Base-by-base conservation (phyloP, 2,329 filamentous ascomycete genomes). In the Aaosphaeria arxii region DNA sequence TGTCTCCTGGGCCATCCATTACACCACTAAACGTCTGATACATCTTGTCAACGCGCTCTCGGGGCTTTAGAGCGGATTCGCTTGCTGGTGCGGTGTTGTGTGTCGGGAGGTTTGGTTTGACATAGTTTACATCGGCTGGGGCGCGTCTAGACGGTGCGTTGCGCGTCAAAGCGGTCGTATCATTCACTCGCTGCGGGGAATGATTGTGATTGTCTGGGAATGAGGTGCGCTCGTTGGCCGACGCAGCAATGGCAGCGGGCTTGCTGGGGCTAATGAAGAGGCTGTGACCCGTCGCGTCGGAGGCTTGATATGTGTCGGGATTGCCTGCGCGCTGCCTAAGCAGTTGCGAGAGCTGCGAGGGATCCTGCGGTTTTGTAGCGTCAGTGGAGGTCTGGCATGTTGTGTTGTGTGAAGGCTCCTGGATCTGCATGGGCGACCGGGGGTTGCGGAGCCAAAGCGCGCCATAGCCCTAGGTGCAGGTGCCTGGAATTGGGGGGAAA, bases 1-100 rank as follows among this genome's bases (percentile, higher is more conserved):
- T 77, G 51, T 78, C 75, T 43, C 74, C 74, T 2, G 63, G 62
- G 13, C 53, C 58, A 48, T 67, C 67, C 43, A 66, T 64, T 11
- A 52, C 55, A 42, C 61, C 70, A 32, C 59, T 70, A 51, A 75
- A 76, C 32, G 70, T 72, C 30, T 61, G 56, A 46, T 55, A 48
- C 63, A 67, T 67, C 30, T 56, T 70, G 36, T 41, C 48, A 13
- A 47, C 54, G 38, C 46, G 47, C 11, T 52, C 53, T 6, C 47
- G 42, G 41, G 63, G 53, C 17, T n/a, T 57, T 44, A 60, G 48
- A 33, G 55, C 49, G 17, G 44, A 57, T 13, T 56, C 59, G 13
- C 45, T 58, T 13, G 57, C 56, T n/a, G 67, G 66, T 43, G 65
- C 65, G 50, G 65, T 66, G 50, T 63, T 49, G 47, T 63, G 58